phyloP scores from a whole-genome alignment of 73 alveolate genomes.

The Paramecium sexaurelia region DNA sequence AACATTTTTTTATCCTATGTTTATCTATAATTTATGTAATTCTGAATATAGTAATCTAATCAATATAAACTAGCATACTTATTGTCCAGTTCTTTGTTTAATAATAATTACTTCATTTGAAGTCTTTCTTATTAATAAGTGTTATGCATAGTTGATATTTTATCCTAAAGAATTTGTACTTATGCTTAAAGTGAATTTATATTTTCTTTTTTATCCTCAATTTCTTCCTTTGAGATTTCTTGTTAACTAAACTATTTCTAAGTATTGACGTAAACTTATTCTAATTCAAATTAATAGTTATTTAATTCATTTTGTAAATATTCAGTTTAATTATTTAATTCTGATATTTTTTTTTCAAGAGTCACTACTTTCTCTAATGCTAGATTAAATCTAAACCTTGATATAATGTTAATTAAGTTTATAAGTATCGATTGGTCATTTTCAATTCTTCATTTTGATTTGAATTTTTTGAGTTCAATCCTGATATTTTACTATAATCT shows the following conservation, averaged over 20 bases:
- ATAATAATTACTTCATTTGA: not conserved
- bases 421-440: not conserved
- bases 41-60: not conserved
- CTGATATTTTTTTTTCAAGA: not conserved
- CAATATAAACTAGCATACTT: not conserved
- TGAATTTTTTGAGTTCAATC: not conserved
- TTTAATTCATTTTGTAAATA: not conserved
- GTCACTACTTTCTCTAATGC: too few relatives aligned
- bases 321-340: not conserved
- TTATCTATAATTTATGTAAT: not conserved
- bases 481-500: not conserved
- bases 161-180: not conserved
- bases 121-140: not conserved
- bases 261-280: constrained; percentile 10
- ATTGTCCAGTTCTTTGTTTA: not conserved
- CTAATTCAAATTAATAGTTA: not conserved
- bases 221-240: not conserved
- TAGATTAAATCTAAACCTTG: not conserved
- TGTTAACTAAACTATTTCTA: not conserved
- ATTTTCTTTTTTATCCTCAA: not conserved
- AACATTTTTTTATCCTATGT: not conserved
- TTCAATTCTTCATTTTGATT: not conserved
- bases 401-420: not conserved
- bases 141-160: not conserved
- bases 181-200: not conserved